Evolutionary conservation across 2,329 filamentous ascomycete genomes (phyloP), one percentile per base, ranked within the genome.

Genomic region (Trichoderma citrinoviride): DNA sequence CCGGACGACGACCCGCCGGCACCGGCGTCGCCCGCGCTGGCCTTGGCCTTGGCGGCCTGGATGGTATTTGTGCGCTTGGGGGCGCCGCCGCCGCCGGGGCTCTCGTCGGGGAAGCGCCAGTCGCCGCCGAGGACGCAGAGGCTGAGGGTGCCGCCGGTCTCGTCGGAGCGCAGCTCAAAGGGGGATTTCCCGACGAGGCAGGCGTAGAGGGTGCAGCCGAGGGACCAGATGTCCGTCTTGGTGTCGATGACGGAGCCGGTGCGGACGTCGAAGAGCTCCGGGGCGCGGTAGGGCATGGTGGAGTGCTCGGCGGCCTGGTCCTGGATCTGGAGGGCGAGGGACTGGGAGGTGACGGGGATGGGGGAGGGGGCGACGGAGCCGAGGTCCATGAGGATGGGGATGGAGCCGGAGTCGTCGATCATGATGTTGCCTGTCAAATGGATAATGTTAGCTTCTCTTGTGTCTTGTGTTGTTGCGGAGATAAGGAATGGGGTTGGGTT

Each of bases 211-310:
- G 95, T 98, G 81, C 95, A 98, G 58, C 95, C 95, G 23, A 99
- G 81, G 17, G 92, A 96, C 95, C 95, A 99, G 69, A 99, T 96
- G 77, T 99, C 95, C 46, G 97, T 92, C 76, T 97, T 97, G 14
- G 93, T 96, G 78, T 98, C 95, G 73, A 99, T 90, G 57, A 92
- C 87, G 55, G 90, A 89, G 68, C 92, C 94, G 3, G 93, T 97
- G 79, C 96, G 96, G 64, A 98, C 95, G 76, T 99, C 95, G 77
- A 99, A 99, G 67, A 99, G 88, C 78, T 99, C 95, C 0, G 95
- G 95, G 1, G 95, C 95, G 66, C 95, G 92, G 80, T 99, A 99
- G 0, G 95, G 93, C 94, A 99, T 98, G 46, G 95, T 99, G 69
- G 89, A 94, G 82, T 98, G 94, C 77, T 99, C 95, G 62, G 94